Conservation (phyloP, 2,329 filamentous ascomycete genomes). For the Neodidymelliopsis sp. region DNA sequence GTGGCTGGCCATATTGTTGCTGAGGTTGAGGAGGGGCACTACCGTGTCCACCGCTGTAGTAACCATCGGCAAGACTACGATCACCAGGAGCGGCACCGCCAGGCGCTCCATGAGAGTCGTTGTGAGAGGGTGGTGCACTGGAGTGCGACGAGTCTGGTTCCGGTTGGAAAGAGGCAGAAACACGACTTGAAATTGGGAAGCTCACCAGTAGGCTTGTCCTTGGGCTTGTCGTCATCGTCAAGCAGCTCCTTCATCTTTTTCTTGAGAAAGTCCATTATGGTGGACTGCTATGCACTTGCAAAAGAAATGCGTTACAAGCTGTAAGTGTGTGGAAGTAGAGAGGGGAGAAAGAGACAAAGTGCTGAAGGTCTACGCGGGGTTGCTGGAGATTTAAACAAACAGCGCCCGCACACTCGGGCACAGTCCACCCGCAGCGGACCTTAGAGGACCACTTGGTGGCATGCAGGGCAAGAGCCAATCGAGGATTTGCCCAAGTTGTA, state of each 20-base stretch:
- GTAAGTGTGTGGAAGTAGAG: background rate
- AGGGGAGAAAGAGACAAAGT: background rate
- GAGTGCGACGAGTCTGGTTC: conserved; percentile 4
- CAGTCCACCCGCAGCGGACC: conserved; percentile 5
- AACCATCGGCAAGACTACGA: conserved; percentile 29
- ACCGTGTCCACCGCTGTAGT: conserved; percentile 28
- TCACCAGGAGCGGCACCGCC: conserved; percentile 29
- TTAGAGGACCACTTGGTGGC: conserved; percentile 6
- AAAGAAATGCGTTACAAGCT: background rate
- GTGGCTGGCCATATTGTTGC: conserved; percentile 27
- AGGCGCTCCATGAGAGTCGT: conserved; percentile 21
- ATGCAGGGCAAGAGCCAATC: conserved; percentile 11
- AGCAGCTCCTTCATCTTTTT: conserved; percentile 56
- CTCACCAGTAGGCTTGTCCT: conserved; percentile 34
- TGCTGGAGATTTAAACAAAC: conserved; percentile 16
- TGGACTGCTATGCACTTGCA: conserved; percentile 1
- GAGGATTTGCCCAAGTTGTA: conserved; percentile 14
- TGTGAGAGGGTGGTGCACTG: conserved; percentile 12
- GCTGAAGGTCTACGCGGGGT: conserved; percentile 11
- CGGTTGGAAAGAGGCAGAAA: background rate
- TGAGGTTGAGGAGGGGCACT: conserved; percentile 19
- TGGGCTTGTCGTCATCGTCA: conserved; percentile 48
- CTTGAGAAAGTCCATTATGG: conserved; percentile 55
- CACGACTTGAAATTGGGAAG: background rate
- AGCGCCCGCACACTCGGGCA: conserved; percentile 12